Percentiles rank a stretch among this genome's conserved stretches.
Evolutionary conservation across 345 rosid genomes (phyloP).

Genomic region (Rhodamnia argentea): DNA sequence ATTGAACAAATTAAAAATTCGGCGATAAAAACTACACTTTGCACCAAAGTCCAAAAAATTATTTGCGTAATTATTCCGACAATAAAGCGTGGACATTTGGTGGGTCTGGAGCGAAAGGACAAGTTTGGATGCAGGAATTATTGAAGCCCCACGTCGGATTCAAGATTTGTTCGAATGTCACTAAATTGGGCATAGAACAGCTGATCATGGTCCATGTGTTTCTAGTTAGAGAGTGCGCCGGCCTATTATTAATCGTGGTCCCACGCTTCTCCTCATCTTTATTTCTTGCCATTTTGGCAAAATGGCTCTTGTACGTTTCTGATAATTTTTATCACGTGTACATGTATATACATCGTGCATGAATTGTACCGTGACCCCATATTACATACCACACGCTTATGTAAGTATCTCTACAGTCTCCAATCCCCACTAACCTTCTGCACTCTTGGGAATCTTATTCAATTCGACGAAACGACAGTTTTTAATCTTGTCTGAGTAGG

Average conservation of each 20-base stretch:
- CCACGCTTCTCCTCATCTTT: neutral
- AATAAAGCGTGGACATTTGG: neutral
- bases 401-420: accelerated
- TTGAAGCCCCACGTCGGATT: neutral
- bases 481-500: too few species aligned
- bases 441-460: neutral
- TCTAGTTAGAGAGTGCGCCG: neutral
- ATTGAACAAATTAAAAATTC: too few species aligned
- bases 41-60: too few species aligned
- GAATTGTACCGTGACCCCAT: neutral
- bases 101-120: neutral
- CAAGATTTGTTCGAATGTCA: neutral
- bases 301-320: neutral
- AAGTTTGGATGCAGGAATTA: neutral
- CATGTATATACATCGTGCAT: neutral
- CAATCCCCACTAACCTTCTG: neutral
- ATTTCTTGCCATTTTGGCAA: neutral
- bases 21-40: too few species aligned
- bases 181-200: neutral
- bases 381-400: neutral
- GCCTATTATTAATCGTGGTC: neutral
- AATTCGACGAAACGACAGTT: too few species aligned
- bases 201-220: neutral
- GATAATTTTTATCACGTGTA: neutral
- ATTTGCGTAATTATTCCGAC: too few species aligned